Evolutionary conservation across 768 basidiomycete genomes (phyloP), one percentile per base, ranked within the genome.

Genomic region (Pisolithus microcarpus): DNA sequence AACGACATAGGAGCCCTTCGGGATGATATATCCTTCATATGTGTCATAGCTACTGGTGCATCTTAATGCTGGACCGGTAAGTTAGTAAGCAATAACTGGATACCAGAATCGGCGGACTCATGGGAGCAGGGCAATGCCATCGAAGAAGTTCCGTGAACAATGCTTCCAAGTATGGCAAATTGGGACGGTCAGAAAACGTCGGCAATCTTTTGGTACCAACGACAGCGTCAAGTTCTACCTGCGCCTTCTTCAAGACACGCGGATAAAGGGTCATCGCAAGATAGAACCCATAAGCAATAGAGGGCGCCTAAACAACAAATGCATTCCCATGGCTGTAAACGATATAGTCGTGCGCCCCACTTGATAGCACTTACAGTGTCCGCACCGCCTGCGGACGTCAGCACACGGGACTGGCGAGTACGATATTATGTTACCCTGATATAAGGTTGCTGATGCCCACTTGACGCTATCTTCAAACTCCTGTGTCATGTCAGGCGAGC

Each of bases 181-280:
- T 58, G 0, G 44, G 39, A 5, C 60, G 56, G 45, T 67, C 64
- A 3, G 56, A 44, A 18, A 63, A 64, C 1, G 57, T 60, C 7
- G 66, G 64, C 21, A 64, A 38, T 40, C 46, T 49, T 5, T 53
- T 48, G 3, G 36, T 31, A 7, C 66, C 67, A 10, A 69, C 56
- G 0, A 69, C 56, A 0, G 46, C 16, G 28, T 65, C 64, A 9
- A 69, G 46, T 40, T 68, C 65, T 36, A 51, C 50, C 43, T 62
- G 65, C 0, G 58, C 65, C 38, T 55, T 65, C 43, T 53, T 54
- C 56, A 63, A 54, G n/a, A 61, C 58, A 1, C 38, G 49, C 2
- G 68, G 67, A 43, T 59, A 54, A 42, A 64, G 58, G 18, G 57
- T 54, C 66, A 67, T 68, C 2, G 62, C 67, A 16, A 66, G 61